Percentiles rank a stretch among this genome's conserved stretches.
Evolutionary conservation across 139 green algal genomes (phyloP).

Genomic region (Diplosphaera chodatii): DNA sequence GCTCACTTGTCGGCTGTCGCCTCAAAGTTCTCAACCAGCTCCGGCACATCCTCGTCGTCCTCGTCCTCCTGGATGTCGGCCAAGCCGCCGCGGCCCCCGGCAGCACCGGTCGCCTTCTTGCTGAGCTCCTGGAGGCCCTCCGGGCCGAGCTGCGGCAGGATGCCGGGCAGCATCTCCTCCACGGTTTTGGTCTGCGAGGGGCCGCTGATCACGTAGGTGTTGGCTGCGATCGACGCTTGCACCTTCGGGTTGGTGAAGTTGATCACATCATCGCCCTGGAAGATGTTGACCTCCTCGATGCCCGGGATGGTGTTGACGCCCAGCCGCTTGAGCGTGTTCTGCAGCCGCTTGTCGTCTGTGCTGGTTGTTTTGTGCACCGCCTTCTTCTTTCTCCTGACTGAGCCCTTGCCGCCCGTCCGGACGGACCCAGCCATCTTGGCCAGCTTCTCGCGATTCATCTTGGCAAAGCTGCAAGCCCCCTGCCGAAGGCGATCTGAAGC

Average conservation of each 20-base stretch:
- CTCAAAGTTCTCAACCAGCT: conserved; percentile 91
- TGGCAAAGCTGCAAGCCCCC: not conserved
- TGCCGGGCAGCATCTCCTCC: conserved; percentile 49
- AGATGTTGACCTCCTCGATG: conserved; percentile 99
- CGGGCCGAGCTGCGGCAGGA: conserved; percentile 32
- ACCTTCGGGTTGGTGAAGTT: conserved; percentile 88
- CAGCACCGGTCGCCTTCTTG: not conserved
- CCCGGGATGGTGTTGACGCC: conserved; percentile 98
- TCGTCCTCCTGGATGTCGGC: conserved; percentile 53
- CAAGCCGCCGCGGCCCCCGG: conserved; percentile 19
- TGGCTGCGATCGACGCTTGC: conserved; percentile 96
- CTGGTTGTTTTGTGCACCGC: conserved; percentile 92
- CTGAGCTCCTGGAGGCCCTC: conserved; percentile 16
- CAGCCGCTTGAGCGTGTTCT: conserved; percentile 94
- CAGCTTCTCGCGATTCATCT: conserved; percentile 92
- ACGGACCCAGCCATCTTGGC: conserved; percentile 87
- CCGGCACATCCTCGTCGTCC: conserved; percentile 79
- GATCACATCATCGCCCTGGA: conserved; percentile 87
- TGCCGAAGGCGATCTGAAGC: not conserved
- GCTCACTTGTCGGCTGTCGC: conserved; percentile 27
- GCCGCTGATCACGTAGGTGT: conserved; percentile 98
- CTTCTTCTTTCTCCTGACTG: conserved; percentile 96
- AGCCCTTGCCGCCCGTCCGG: conserved; percentile 92
- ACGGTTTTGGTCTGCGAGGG: conserved; percentile 73
- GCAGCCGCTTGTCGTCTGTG: conserved; percentile 96